Base-by-base conservation (phyloP, 2,329 filamentous ascomycete genomes). In the Orbilia blumenaviensis region DNA sequence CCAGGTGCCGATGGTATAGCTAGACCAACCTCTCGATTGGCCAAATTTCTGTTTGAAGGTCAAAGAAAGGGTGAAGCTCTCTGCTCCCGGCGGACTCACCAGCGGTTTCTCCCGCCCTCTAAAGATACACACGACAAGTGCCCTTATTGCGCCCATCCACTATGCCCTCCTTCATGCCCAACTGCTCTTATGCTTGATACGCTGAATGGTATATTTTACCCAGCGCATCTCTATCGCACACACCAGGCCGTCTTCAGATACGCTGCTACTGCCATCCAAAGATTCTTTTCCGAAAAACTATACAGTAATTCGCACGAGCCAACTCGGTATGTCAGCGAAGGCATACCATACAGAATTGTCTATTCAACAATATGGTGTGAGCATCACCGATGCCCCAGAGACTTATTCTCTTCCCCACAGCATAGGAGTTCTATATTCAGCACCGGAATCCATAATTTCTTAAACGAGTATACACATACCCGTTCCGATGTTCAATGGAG, bases 351-450 rank as follows among this genome's bases (percentile, higher is more conserved):
- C 4, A 18, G 34, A 3, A 9, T 29, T 2, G 32, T 64, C 7
- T 67, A 67, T 18, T 67, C 63, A 3, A 67, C 63, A 10, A 60
- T 67, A 58, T 67, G 63, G 63, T 67, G 63, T 38, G 46, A 67
- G 16, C 63, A 67, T 25, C 63, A 67, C 18, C 50, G 63, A 1
- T 67, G 63, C 25, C 63, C 63, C 0, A 54, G 63, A 14, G 21
- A 67, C 29, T 18, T 67, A 46, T 44, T 67, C 25, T 36, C 27
- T 8, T n/a, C 12, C 7, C 10, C 34, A n/a, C 44, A 38, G 1
- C 25, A n/a, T 16, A 21, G 29, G 6, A 46, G 9, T n/a, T 27
- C 27, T 1, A 5, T 7, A n/a, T 23, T 21, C 12, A 36, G 16
- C 7, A 12, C 3, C 8, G 63, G 63, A 7, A 52, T 41, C 1